Evolutionary conservation across 2,329 filamentous ascomycete genomes (phyloP), one percentile per base, ranked within the genome.

Genomic region (Arachnopeziza araneosa): DNA sequence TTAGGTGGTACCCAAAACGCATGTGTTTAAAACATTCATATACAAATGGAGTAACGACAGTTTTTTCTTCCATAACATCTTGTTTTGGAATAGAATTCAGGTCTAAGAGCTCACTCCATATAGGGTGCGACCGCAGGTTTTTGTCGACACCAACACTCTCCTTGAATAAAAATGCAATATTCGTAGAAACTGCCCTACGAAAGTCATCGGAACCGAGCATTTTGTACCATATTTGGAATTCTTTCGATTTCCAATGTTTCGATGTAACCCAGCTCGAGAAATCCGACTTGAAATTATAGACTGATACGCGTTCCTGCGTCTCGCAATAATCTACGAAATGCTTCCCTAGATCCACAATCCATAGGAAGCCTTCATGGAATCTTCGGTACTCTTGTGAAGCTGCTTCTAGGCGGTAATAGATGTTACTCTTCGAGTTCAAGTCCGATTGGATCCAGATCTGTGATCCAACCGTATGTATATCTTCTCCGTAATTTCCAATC

Each of bases 341-440:
- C 68, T 93, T 93, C 0, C 82, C 79, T 0, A 95, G 75, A 56
- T 88, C 80, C 0, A 84, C 87, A 0, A 93, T 73, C 89, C 89
- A 95, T 0, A 86, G 61, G 62, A 91, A 93, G 0, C 83, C 79
- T 0, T 74, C 54, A 60, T 86, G 81, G 66, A 87, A 92, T 1
- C 83, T 75, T 12, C 62, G 63, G 67, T 95, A 96, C 48, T 86
- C 84, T 0, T 63, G 26, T 0, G 84, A 77, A 0, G 90, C 87
- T 0, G 57, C 64, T 1, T 67, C 67, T 0, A 96, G 72, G 10
- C 78, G 78, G 68, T 92, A 95, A 76, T 86, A 93, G 0, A 90
- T 71, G 12, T 77, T 69, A 2, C 64, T 69, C 0, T 68, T 67
- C 0, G 68, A 72, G 57, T 82, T 81, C 0, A 74, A 56, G 0